These are phyloP conservation scores for Pythium folliculosum DNA, from an alignment of 352 stramenopile genomes.

Conservation along the genomic window DNA sequence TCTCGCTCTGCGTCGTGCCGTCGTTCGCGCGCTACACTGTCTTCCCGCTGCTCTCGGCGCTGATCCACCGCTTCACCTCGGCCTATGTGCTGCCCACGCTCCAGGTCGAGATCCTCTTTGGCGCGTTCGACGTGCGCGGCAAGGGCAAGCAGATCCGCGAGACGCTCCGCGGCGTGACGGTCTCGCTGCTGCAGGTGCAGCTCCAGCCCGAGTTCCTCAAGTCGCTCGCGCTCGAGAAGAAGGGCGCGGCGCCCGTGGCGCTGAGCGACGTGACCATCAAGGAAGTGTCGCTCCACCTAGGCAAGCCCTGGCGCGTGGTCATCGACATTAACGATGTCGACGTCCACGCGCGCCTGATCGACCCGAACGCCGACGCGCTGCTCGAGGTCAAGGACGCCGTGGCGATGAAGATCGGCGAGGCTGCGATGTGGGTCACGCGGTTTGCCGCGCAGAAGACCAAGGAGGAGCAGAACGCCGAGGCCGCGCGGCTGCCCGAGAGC, in stretches of 20 bases:
- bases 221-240: slow-evolving; percentile 30
- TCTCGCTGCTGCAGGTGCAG: slow-evolving; percentile 28
- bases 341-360: slow-evolving; percentile 20
- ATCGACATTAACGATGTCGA: slow-evolving; percentile 32
- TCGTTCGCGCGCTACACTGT: slow-evolving; percentile 34
- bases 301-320: slow-evolving; percentile 29
- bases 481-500: slow-evolving; percentile 14
- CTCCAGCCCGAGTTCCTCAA: slow-evolving; percentile 32
- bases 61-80: slow-evolving; percentile 33
- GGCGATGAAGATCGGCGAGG: slow-evolving; percentile 29
- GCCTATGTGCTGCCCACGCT: slow-evolving; percentile 32
- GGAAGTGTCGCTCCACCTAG: slow-evolving; percentile 28
- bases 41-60: slow-evolving; percentile 31
- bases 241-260: slow-evolving; percentile 23
- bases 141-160: slow-evolving; percentile 25
- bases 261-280: slow-evolving; percentile 25
- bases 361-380: slow-evolving; percentile 23
- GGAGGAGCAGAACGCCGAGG: slow-evolving; percentile 20
- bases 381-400: slow-evolving; percentile 29
- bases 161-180: slow-evolving; percentile 27
- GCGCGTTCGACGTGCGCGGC: slow-evolving; percentile 26
- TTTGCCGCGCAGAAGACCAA: slow-evolving; percentile 29
- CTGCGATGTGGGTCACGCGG: slow-evolving; percentile 20
- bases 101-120: slow-evolving; percentile 30
- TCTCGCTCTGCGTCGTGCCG: slow-evolving; percentile 34